These are phyloP conservation scores for Hyphopichia wangnamkhiaoensis DNA, from an alignment of 1,139 yeast genomes.

Conservation along the genomic window DNA sequence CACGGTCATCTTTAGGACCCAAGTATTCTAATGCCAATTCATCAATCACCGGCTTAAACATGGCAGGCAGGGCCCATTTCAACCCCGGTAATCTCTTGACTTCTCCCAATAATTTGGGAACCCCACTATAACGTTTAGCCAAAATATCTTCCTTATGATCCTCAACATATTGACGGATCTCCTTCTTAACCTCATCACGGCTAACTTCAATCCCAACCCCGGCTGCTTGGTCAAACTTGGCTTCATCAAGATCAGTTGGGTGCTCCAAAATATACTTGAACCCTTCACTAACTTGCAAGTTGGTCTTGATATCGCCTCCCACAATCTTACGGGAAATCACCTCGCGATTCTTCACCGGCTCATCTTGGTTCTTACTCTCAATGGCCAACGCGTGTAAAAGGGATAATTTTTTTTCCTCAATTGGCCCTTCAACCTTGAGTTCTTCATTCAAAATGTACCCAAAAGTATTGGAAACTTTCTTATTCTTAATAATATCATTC, in stretches of 20 bases:
- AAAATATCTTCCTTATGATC: conserved; percentile 58
- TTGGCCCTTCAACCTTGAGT: conserved; percentile 27
- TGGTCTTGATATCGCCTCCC: conserved; percentile 63
- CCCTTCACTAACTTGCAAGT: conserved; percentile 81
- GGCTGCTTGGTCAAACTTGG: conserved; percentile 57
- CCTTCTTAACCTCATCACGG: conserved; percentile 60
- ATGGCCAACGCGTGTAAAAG: conserved; percentile 79
- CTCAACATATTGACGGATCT: conserved; percentile 61
- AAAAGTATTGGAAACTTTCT: conserved; percentile 75
- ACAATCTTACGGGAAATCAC: conserved; percentile 61
- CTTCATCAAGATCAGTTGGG: conserved; percentile 38
- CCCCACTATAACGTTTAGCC: conserved; percentile 71
- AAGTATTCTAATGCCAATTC: conserved; percentile 63
- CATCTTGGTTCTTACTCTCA: conserved; percentile 50
- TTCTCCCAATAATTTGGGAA: conserved; percentile 76
- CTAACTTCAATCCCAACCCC: conserved; percentile 84
- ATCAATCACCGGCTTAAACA: conserved; percentile 86
- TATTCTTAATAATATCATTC: conserved; percentile 78
- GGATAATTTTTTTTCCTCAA: conserved; percentile 54
- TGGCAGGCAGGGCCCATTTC: conserved; percentile 90
- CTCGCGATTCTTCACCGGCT: conserved; percentile 35
- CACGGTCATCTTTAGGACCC: conserved; percentile 98
- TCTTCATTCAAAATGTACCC: conserved; percentile 49
- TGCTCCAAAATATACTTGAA: conserved; percentile 61
- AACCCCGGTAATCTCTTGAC: conserved; percentile 71